Evolutionary conservation across 106 monocot genomes (phyloP), one percentile per base, ranked within the genome.

Genomic region (Phalaenopsis equestris): DNA sequence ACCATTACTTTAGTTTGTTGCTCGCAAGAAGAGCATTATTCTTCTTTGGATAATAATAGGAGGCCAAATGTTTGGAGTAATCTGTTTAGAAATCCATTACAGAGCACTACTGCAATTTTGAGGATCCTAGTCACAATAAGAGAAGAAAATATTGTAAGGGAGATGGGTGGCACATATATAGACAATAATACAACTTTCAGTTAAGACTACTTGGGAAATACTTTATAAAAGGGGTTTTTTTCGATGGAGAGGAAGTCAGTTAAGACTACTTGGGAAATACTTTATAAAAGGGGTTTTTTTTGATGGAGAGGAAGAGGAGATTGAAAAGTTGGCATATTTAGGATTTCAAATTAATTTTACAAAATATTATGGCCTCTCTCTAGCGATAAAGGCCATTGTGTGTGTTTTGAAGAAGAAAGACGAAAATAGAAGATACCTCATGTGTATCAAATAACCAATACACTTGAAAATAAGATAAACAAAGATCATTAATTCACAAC

Each of bases 21-120:
- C 77, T 8, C 9, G 21, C 16, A 17, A 67, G 2, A 87, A 78
- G 82, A 87, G 55, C 30, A 42, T 87, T 41, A 72, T 91, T 14
- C 79, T 89, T 46, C 89, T 6, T 49, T 91, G 24, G 89, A 91
- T 82, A 89, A 87, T 78, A 77, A 85, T 6, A 85, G 85, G 86
- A 52, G 24, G 78, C 0, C 64, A 0, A 42, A 46, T 5, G 79
- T 86, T 3, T 92, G 92, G 90, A 79, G 73, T 15, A 79, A 79
- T 36, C 41, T 87, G 56, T 38, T 92, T 18, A 37, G 70, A 21
- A 49, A 8, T 3, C 88, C 89, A 1, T 65, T 92, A 6, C 70
- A 70, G 70, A 41, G 64, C 4, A 73, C 73, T 41, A 41, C n/a
- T 0, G 9, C 86, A 24, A 86, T 73, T 49, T 42, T 42, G 45